Evolutionary conservation across 2,329 filamentous ascomycete species (phyloP).

Genomic region (Ascomycota sp.): DNA sequence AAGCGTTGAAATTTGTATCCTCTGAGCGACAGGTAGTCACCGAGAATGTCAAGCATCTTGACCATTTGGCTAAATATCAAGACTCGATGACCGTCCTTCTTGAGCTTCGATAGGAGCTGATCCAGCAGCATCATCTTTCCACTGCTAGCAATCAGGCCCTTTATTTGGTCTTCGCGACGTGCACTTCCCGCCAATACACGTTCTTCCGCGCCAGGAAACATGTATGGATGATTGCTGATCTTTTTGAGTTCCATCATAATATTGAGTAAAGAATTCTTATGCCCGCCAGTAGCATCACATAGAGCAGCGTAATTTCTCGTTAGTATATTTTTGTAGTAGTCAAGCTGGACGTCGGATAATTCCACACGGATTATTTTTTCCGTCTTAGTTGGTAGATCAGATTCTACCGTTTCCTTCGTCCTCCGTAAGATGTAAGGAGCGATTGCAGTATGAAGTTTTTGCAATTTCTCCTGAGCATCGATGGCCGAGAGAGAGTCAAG

Average conservation of each 20-base stretch:
- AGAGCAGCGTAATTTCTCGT: constrained; percentile 89
- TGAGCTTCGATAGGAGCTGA: constrained; percentile 80
- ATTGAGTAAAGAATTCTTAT: constrained; percentile 87
- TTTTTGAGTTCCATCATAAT: constrained; percentile 99
- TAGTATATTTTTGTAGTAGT: constrained; percentile 97
- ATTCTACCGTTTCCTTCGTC: constrained; percentile 93
- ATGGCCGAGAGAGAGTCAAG: constrained; percentile 58
- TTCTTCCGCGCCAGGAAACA: constrained; percentile 87
- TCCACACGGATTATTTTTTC: constrained; percentile 98
- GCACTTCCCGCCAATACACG: constrained; percentile 61
- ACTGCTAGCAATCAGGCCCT: constrained; percentile 84
- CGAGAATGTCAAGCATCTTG: constrained; percentile 88
- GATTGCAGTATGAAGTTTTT: constrained; percentile 65
- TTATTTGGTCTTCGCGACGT: constrained; percentile 72
- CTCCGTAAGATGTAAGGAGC: constrained; percentile 86
- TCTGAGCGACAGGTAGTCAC: constrained; percentile 76
- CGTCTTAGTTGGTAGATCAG: constrained; percentile 84
- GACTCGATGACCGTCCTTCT: constrained; percentile 80
- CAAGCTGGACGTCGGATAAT: constrained; percentile 81
- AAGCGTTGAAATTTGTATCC: constrained; percentile 91
- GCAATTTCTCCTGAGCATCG: constrained; percentile 68
- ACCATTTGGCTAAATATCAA: constrained; percentile 99
- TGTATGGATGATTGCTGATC: constrained; percentile 94
- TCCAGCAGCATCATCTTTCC: constrained; percentile 99
- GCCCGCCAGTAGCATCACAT: constrained; percentile 70